A percentile compares a stretch with the other conserved stretches of the same genome.
phyloP scores from a whole-genome alignment of 78 protist genomes.

The Parvularia atlantis region DNA sequence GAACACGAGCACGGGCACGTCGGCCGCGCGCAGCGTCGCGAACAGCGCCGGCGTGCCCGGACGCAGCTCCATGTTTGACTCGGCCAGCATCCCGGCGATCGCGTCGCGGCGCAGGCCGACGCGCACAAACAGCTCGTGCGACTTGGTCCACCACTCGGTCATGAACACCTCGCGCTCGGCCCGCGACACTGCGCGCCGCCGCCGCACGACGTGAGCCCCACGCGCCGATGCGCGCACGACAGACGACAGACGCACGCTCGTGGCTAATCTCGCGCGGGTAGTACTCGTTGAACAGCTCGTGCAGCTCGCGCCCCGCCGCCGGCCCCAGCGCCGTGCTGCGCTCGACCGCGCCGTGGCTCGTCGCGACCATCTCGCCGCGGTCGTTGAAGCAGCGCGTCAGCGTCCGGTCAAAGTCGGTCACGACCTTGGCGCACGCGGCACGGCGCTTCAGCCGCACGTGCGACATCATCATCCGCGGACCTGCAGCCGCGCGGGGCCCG shows the following conservation, averaged over 20 bases:
- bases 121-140: not conserved
- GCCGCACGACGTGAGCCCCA: too few relatives aligned
- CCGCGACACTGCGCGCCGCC: too few relatives aligned
- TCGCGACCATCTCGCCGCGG: not conserved
- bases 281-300: not conserved
- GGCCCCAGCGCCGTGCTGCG: not conserved
- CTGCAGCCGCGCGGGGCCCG: not conserved
- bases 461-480: not conserved
- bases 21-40: not conserved
- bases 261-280: not conserved
- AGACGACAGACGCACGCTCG: not conserved
- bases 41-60: not conserved
- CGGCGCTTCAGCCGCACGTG: not conserved
- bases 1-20: not conserved
- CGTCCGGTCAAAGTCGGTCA: slow-evolving; percentile 3
- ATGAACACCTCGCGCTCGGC: not conserved
- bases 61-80: not conserved
- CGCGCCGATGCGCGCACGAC: not conserved
- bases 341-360: not conserved
- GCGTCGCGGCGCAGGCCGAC: not conserved
- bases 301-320: not conserved
- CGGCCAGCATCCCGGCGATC: not conserved
- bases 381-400: not conserved
- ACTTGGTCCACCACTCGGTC: not conserved
- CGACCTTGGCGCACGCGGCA: not conserved